phyloP scores from a whole-genome alignment of 176 grass and related monocot species.

The Triticum timopheevii region DNA sequence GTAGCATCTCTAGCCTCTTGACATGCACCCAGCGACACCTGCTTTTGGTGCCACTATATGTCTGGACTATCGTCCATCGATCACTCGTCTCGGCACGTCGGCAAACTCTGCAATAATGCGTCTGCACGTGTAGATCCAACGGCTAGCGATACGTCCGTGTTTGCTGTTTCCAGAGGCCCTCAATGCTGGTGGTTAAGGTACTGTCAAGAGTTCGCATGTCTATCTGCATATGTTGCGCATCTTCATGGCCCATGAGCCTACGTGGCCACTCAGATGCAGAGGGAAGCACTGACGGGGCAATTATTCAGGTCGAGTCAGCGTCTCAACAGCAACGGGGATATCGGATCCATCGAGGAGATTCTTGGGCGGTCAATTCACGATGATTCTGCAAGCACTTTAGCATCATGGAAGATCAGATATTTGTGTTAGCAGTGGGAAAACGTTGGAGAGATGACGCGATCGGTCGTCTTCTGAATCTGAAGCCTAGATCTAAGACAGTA shows the following conservation, averaged over 20 bases:
- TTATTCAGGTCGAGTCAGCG: constrained; percentile 24
- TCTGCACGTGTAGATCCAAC: not conserved
- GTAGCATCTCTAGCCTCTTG: not conserved
- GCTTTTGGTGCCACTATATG: constrained; percentile 23
- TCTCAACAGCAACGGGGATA: constrained; percentile 24
- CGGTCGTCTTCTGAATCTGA: not conserved
- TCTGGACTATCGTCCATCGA: not conserved
- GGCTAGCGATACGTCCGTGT: not conserved
- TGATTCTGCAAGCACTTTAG: constrained; percentile 31
- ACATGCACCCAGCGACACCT: not conserved
- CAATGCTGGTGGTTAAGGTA: not conserved
- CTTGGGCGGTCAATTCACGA: constrained; percentile 26
- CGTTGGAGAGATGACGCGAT: not conserved
- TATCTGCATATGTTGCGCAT: not conserved
- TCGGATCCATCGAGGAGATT: constrained; percentile 1
- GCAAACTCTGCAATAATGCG: not conserved
- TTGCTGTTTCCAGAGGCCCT: not conserved
- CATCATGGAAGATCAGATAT: not conserved
- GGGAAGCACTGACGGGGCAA: not conserved
- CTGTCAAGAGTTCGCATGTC: not conserved
- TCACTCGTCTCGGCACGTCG: not conserved
- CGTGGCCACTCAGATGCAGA: too few species aligned
- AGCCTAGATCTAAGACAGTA: not conserved
- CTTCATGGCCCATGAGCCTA: not conserved
- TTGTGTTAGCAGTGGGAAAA: not conserved